Evolutionary conservation across 176 grass and related monocot species (phyloP).

Genomic region (Triticum turgidum): DNA sequence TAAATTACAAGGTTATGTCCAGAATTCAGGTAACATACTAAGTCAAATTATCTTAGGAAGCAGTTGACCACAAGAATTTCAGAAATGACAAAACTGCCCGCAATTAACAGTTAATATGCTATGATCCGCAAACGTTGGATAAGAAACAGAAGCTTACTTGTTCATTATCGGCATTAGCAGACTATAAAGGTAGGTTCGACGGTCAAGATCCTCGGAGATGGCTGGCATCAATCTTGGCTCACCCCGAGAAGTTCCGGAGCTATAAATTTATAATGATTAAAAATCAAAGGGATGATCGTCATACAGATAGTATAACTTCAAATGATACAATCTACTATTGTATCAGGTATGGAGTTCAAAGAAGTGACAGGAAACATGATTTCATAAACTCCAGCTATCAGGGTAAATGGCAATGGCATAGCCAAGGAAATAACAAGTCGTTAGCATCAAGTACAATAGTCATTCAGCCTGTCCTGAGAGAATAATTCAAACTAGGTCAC

Average conservation of each 20-base stretch:
- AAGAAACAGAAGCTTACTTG: slow-evolving; percentile 50
- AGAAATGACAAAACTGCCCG: neutral
- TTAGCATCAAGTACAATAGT: neutral
- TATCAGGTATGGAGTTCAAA: neutral
- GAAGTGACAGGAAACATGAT: neutral
- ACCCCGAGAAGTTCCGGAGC: slow-evolving; percentile 67
- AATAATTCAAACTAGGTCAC: neutral
- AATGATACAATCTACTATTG: neutral
- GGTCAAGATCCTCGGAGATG: slow-evolving; percentile 73
- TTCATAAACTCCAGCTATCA: neutral
- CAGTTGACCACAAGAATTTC: neutral
- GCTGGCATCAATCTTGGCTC: slow-evolving; percentile 85
- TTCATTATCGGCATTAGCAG: slow-evolving; percentile 84
- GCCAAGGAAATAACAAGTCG: neutral
- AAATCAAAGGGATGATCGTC: neutral
- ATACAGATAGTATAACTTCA: neutral
- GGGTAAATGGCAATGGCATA: neutral
- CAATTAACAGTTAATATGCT: slow-evolving; percentile 1
- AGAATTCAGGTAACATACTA: slow-evolving; percentile 7
- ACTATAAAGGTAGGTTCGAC: slow-evolving; percentile 71
- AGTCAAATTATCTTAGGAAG: neutral
- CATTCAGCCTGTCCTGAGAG: neutral
- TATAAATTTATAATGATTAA: slow-evolving; percentile 23
- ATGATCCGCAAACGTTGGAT: neutral
- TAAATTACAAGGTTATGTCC: too few species aligned